A percentile compares a stretch with the other conserved stretches of the same genome.
These are phyloP conservation scores for Corymbia maculata DNA, from an alignment of 345 rosid species.

Conservation along the genomic window DNA sequence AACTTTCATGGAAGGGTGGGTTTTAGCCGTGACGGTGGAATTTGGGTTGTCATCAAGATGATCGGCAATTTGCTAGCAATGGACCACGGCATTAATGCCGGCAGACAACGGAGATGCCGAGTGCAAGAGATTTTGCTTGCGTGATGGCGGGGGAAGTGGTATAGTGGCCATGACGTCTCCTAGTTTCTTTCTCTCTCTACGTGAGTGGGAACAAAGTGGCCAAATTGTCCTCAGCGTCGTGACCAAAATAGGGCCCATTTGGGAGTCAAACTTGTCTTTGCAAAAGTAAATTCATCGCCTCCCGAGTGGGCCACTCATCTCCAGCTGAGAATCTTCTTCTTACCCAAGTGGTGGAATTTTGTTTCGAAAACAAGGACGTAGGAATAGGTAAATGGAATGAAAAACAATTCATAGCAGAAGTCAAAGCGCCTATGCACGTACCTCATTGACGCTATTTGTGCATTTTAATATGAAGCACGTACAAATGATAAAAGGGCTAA, in stretches of 20 bases:
- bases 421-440: no score
- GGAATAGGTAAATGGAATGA: no score
- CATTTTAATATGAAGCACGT: no score
- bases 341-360: not conserved
- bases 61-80: not conserved
- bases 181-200: no score
- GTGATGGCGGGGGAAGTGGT: no score
- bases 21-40: not conserved
- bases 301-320: not conserved
- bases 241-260: not conserved
- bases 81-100: not conserved
- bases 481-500: no score
- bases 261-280: not conserved
- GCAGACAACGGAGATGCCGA: no score
- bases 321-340: not conserved
- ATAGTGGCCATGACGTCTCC: no score
- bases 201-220: not conserved
- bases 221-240: not conserved
- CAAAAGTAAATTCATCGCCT: accelerated
- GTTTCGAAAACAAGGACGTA: no score
- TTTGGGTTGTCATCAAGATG: not conserved
- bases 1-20: not conserved
- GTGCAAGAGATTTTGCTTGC: no score
- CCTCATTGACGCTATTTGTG: no score
- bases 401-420: no score